Base-by-base conservation (phyloP, 495 filamentous ascomycete genomes). In the Margaritispora aquatica region DNA sequence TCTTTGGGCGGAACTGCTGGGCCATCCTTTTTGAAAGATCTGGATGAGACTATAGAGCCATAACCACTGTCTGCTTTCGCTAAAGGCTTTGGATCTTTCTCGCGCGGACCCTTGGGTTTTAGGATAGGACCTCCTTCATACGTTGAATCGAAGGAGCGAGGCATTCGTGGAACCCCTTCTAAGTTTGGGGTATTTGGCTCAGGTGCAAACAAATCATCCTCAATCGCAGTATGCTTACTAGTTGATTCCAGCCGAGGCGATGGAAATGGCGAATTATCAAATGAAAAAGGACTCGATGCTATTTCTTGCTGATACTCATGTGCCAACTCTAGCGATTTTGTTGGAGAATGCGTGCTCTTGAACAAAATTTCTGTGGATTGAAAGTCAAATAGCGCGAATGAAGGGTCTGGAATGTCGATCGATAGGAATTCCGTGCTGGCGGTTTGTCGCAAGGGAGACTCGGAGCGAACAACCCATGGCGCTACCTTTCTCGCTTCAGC, bases 11-110 rank as follows among this genome's bases (percentile, higher is more conserved):
- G 57, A 7, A 58, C 56, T 21, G 44, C 19, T 13, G 65, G 61
- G 11, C 22, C 21, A 15, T 65, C 57, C 19, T 46, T 62, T 59
- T 74, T 71, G 46, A 80, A 73, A 0, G 77, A 80, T 20, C 74
- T 71, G 21, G 79, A 61, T 15, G 79, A 81, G 2, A 77, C 70
- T 53, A 75, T 80, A 5, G 78, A 81, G 63, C 79, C 79, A 51
- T 83, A 83, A 20, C 80, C 80, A n/a, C 77, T 80, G 56, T 83
- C 79, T 26, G 77, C 77, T 48, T 82, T 82, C 8, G 76, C 71
- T 19, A 80, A 59, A 11, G 72, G 66, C 36, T 75, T 76, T 29
- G 70, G 68, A 1, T 68, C 63, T 21, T 26, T 55, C 21, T 75
- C 65, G 22, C 23, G 17, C 3, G 58, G 51, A 20, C 48, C 51